Conservation (phyloP, 139 green algal genomes). For the Closterium sp. region DNA sequence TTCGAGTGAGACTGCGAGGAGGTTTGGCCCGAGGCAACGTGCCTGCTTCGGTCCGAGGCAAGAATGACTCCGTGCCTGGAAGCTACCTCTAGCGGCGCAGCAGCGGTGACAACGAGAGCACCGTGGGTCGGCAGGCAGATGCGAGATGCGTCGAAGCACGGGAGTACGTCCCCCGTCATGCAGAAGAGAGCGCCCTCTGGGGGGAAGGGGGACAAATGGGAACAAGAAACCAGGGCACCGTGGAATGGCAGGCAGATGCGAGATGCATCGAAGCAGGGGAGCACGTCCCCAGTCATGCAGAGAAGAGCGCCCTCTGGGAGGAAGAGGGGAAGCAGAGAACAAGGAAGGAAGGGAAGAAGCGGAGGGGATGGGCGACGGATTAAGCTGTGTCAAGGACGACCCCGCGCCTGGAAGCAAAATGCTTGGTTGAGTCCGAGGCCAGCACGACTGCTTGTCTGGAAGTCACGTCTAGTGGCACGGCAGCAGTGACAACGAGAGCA, state of each 20-base stretch:
- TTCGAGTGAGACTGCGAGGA: not conserved
- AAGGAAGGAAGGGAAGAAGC: too few relatives aligned
- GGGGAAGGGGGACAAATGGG: too few relatives aligned
- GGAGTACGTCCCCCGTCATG: constrained; percentile 45
- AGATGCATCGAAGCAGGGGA: constrained; percentile 25
- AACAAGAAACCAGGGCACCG: not conserved
- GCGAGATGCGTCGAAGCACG: constrained; percentile 22
- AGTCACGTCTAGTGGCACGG: too few relatives aligned
- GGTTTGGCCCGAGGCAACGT: not conserved
- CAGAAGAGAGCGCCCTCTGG: constrained; percentile 23
- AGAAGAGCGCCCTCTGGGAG: too few relatives aligned
- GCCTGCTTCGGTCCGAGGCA: not conserved
- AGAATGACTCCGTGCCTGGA: constrained; percentile 35
- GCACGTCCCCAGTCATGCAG: too few relatives aligned
- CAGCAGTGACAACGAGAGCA: too few relatives aligned
- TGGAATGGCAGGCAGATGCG: constrained; percentile 2
- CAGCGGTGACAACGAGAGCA: constrained; percentile 18
- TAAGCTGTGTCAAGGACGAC: too few relatives aligned
- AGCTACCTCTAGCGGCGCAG: constrained; percentile 20
- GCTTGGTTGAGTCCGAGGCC: too few relatives aligned
- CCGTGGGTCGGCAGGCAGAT: constrained; percentile 15
- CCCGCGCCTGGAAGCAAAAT: too few relatives aligned
- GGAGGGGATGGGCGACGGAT: too few relatives aligned
- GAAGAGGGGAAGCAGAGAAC: too few relatives aligned
- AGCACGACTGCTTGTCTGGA: too few relatives aligned